A percentile compares a stretch with the other conserved stretches of the same genome.
These are phyloP conservation scores for Quercus bicolor DNA, from an alignment of 306 rosid species.

Conservation along the genomic window DNA sequence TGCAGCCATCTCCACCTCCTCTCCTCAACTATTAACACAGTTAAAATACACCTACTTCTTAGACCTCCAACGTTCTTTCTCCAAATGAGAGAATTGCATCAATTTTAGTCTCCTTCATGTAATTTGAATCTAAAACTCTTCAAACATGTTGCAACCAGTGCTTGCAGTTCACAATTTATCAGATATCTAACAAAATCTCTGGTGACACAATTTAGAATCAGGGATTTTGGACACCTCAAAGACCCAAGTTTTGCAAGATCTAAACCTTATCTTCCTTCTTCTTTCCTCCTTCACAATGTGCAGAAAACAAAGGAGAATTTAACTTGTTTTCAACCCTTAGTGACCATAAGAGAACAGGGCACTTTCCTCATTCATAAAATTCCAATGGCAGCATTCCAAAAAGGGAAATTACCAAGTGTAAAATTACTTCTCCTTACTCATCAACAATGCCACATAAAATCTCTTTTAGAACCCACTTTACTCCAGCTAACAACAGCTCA, in stretches of 20 bases:
- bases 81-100: conserved; percentile 32
- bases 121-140: conserved; percentile 2
- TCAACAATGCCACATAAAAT: not conserved
- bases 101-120: conserved; percentile 23
- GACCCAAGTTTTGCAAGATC: not conserved
- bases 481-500: conserved; percentile 30
- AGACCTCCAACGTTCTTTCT: conserved; percentile 13
- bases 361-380: conserved; percentile 24
- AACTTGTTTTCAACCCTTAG: conserved; percentile 9
- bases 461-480: conserved; percentile 5
- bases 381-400: conserved; percentile 12
- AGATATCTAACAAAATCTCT: conserved; percentile 13
- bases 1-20: conserved; percentile 69
- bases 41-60: conserved; percentile 24
- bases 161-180: conserved; percentile 3
- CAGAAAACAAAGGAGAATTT: conserved; percentile 10
- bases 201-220: conserved; percentile 12
- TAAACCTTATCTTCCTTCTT: conserved; percentile 11
- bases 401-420: not conserved
- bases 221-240: conserved; percentile 26
- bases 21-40: conserved; percentile 20
- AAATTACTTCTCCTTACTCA: conserved; percentile 20
- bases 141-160: conserved; percentile 13
- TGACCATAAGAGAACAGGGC: conserved; percentile 22
- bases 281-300: conserved; percentile 17